A percentile compares a stretch with the other conserved stretches of the same genome.
These are phyloP conservation scores for Populus euphratica DNA, from an alignment of 345 rosid species.

Conservation along the genomic window DNA sequence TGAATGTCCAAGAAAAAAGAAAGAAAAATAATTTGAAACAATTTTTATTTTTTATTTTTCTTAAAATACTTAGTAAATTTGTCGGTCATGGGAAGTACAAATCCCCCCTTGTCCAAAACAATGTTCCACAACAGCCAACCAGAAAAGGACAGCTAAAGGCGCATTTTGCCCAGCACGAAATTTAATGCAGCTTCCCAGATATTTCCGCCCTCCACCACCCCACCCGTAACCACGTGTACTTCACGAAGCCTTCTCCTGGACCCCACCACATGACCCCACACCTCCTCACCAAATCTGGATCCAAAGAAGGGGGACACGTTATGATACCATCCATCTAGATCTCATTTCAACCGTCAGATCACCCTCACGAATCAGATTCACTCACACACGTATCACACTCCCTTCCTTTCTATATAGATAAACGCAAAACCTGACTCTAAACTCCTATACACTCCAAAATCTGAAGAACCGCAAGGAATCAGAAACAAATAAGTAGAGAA, in stretches of 20 bases:
- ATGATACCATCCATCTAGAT: background rate
- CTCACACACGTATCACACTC: background rate
- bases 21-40: too few relatives aligned
- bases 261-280: slow-evolving; percentile 17
- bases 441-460: background rate
- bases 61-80: too few relatives aligned
- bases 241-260: slow-evolving; percentile 31
- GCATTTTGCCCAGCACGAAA: too few relatives aligned
- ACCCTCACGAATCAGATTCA: slow-evolving; percentile 15
- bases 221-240: slow-evolving; percentile 42
- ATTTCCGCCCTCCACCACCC: background rate
- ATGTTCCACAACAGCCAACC: too few relatives aligned
- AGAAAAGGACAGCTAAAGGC: too few relatives aligned
- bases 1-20: too few relatives aligned
- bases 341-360: slow-evolving; percentile 38
- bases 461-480: background rate
- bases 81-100: too few relatives aligned
- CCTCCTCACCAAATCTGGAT: background rate
- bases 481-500: background rate
- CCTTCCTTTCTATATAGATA: too few relatives aligned
- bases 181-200: background rate
- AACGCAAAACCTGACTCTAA: background rate
- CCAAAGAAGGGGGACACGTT: background rate
- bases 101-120: too few relatives aligned
- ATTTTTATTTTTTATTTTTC: too few relatives aligned